Conservation (phyloP, 352 stramenopile species). For the Blastocystis sp. region DNA sequence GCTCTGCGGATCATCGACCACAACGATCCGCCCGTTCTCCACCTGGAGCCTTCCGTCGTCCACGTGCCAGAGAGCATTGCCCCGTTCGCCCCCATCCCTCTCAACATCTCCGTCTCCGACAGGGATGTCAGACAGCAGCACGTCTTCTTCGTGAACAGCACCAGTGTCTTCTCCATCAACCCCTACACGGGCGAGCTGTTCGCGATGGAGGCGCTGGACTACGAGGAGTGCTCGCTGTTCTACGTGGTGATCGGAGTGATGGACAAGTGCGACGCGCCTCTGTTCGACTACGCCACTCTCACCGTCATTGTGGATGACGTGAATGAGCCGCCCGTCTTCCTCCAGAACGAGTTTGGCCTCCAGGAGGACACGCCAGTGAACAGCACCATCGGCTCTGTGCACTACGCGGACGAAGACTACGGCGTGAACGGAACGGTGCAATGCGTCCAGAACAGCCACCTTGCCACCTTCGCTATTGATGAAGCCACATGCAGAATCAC, state of each 20-base stretch:
- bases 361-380: background rate
- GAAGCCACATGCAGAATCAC: background rate
- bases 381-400: constrained; percentile 2
- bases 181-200: background rate
- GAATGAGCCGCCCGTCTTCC: constrained; percentile 5
- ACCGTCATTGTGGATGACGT: constrained; percentile 38
- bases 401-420: background rate
- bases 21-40: background rate
- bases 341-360: background rate
- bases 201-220: background rate
- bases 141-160: background rate
- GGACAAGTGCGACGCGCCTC: background rate
- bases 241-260: background rate
- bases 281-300: background rate
- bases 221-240: background rate
- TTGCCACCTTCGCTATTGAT: background rate
- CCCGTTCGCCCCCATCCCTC: background rate
- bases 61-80: background rate
- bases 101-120: background rate
- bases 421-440: constrained; percentile 19
- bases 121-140: background rate
- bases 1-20: background rate
- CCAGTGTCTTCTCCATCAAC: background rate
- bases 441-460: background rate
- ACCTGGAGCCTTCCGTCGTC: background rate